Conservation (phyloP, 495 filamentous ascomycete species). For the Glonium stellatum region DNA sequence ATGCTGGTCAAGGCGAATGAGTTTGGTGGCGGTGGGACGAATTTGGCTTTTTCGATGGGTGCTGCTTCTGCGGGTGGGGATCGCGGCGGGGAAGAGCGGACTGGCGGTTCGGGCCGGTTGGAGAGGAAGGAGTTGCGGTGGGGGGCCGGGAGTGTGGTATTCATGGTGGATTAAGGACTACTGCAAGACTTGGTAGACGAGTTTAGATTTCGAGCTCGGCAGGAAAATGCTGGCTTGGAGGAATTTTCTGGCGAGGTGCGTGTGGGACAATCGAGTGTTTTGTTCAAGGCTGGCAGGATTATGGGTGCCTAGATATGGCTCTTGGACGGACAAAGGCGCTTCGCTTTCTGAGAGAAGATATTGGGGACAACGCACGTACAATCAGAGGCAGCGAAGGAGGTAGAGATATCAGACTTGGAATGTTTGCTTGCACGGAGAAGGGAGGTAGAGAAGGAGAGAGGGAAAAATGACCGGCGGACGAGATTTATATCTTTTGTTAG, state of each 20-base stretch:
- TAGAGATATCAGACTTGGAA: no score
- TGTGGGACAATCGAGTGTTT: no score
- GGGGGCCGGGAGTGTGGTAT: not conserved
- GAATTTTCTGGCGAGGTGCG: no score
- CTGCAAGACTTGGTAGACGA: not conserved
- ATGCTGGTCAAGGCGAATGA: conserved; percentile 1
- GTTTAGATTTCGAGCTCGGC: not conserved
- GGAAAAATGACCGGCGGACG: not conserved
- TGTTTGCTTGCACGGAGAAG: no score
- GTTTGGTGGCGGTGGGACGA: conserved; percentile 1
- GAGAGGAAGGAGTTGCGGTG: conserved; percentile 4
- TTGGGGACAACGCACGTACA: no score
- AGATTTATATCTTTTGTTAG: not conserved
- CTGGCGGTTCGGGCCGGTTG: not conserved
- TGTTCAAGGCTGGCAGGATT: no score
- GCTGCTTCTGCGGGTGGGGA: not conserved
- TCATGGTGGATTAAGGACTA: not conserved
- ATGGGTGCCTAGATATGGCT: no score
- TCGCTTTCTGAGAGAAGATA: no score
- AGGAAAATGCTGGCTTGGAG: no score
- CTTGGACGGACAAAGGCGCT: no score
- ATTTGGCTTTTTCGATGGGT: not conserved
- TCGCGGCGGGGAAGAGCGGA: not conserved
- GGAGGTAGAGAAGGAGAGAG: no score
- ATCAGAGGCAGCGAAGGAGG: no score